Evolutionary conservation across 2,329 filamentous ascomycete genomes (phyloP), one percentile per base, ranked within the genome.

Genomic region (Zarea fungicola): DNA sequence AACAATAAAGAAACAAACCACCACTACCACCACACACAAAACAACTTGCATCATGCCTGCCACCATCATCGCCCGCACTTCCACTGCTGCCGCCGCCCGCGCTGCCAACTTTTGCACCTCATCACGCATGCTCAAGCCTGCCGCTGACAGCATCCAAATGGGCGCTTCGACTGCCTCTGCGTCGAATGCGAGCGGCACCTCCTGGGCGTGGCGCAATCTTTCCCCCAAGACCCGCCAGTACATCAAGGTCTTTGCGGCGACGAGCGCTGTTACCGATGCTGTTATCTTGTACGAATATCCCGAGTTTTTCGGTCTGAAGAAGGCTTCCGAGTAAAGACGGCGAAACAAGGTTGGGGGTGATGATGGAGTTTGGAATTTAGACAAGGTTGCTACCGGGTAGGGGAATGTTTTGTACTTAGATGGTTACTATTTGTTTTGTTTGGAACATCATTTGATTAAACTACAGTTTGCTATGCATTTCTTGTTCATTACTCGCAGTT

Each of bases 131-230:
- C 21, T 49, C 23, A 22, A 31, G 5, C 39, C 47, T 7, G 34
- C 47, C 6, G 25, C 23, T 21, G 47, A 32, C 14, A 25, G 23
- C 6, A 16, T 31, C 18, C 3, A 16, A 14, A 25, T 40, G 26
- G 25, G 19, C 32, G 4, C 6, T 4, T 4, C 45, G 2, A 1
- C 36, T 13, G n/a, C 36, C 6, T 29, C 36, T 16, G 5, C 44
- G 9, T 28, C 43, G n/a, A n/a, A n/a, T n/a, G 11, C 40, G 5
- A 9, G 11, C 25, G 23, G 37, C 13, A 42, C 29, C 25, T 42
- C 47, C 6, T 49, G 47, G 44, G 35, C 44, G 22, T 49, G 47
- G 47, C 23, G 37, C 37, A 49, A 49, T 40, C 39, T 49, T 7
- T 22, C 37, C 16, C 39, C 47, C 47, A 28, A 39, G 39, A 43